A percentile compares a stretch with the other conserved stretches of the same genome.
Conservation (phyloP, 202 grass and related monocot species). For the Hordeum pubiflorum region DNA sequence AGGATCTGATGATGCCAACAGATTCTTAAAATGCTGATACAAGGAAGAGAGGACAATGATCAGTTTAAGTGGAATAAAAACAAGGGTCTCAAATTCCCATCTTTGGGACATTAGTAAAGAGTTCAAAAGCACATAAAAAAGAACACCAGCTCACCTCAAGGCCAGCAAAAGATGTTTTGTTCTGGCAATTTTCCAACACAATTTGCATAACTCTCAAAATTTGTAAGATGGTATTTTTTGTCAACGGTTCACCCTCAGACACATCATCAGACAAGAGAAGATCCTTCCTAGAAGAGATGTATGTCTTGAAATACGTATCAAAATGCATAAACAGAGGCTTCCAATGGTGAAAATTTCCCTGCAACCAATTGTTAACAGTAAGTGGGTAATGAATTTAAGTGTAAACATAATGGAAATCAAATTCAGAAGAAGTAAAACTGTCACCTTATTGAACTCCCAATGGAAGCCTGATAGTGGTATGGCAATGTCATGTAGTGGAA, state of each 20-base stretch:
- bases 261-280: constrained; percentile 83
- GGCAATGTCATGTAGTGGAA: constrained; percentile 91
- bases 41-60: constrained; percentile 9
- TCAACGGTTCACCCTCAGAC: constrained; percentile 58
- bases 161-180: constrained; percentile 71
- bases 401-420: background rate
- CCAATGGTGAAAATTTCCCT: constrained; percentile 99
- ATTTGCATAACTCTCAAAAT: constrained; percentile 96
- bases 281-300: constrained; percentile 86
- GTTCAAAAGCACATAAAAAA: constrained; percentile 18
- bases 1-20: constrained; percentile 83
- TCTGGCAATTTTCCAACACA: constrained; percentile 94
- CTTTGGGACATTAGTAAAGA: constrained; percentile 5
- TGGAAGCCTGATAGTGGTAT: constrained; percentile 91
- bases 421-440: background rate
- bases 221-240: constrained; percentile 78
- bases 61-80: background rate
- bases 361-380: constrained; percentile 26
- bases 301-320: constrained; percentile 92
- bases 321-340: constrained; percentile 95
- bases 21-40: constrained; percentile 83
- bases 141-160: constrained; percentile 61
- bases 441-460: constrained; percentile 97
- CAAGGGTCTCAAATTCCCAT: background rate
- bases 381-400: constrained; percentile 18